Evolutionary conservation across 495 filamentous ascomycete genomes (phyloP).

Genomic region (Aspergillus nanangensis): DNA sequence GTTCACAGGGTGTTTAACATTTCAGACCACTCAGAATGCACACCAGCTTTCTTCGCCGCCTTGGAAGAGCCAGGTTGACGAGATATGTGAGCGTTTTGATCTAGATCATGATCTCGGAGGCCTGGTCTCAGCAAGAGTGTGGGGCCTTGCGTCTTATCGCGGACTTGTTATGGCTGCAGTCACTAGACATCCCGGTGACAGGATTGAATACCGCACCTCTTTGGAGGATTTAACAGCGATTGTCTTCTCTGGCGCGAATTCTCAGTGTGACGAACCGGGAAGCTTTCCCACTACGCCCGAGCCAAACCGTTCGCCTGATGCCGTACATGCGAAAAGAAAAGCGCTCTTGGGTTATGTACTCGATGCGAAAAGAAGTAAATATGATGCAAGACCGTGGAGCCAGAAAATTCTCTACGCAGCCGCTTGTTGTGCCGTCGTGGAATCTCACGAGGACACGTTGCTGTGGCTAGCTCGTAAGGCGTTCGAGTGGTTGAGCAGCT

Average conservation of each 20-base stretch:
- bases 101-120: constrained; percentile 42
- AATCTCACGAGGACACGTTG: constrained; percentile 18
- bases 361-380: constrained; percentile 8
- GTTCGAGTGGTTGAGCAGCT: constrained; percentile 22
- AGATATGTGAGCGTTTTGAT: constrained; percentile 38
- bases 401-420: constrained; percentile 34
- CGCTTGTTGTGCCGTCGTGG: constrained; percentile 34
- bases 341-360: constrained; percentile 28
- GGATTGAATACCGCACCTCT: constrained; percentile 45
- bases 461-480: constrained; percentile 22
- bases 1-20: constrained; percentile 7
- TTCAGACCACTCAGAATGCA: constrained; percentile 5
- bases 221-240: constrained; percentile 35
- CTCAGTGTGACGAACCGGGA: not conserved
- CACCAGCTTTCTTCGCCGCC: constrained; percentile 6
- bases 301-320: constrained; percentile 4
- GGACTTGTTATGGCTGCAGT: constrained; percentile 37
- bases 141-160: constrained; percentile 45
- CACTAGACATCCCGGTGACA: constrained; percentile 47
- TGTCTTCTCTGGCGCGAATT: constrained; percentile 24
- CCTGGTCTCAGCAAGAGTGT: constrained; percentile 36
- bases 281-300: constrained; percentile 9
- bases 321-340: constrained; percentile 18
- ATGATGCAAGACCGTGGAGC: constrained; percentile 9
- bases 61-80: constrained; percentile 31